phyloP scores from a whole-genome alignment of 2,329 filamentous ascomycete genomes.

The Fusarium drepaniforme region DNA sequence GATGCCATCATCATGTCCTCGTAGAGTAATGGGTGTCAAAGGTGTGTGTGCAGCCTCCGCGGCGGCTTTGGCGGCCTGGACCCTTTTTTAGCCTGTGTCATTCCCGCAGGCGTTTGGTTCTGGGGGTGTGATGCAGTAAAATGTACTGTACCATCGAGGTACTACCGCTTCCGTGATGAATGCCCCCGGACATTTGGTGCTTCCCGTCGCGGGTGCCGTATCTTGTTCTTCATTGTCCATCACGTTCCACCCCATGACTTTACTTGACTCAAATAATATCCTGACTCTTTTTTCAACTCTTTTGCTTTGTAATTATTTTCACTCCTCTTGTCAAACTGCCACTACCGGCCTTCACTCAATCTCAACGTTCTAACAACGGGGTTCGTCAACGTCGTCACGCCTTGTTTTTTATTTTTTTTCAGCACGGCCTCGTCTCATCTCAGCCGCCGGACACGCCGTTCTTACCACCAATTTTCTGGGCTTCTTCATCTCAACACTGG shows the following conservation, averaged over 20 bases:
- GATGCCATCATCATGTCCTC: constrained; percentile 36
- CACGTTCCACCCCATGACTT: constrained; percentile 9
- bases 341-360: neutral
- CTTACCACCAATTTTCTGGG: constrained; percentile 19
- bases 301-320: neutral
- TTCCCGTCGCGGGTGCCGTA: constrained; percentile 11
- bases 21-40: constrained; percentile 1
- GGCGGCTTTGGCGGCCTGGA: constrained; percentile 23
- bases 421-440: constrained; percentile 18
- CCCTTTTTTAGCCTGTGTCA: constrained; percentile 26
- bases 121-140: neutral
- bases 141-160: constrained; percentile 13
- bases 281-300: constrained; percentile 5
- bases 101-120: neutral
- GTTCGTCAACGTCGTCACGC: constrained; percentile 20
- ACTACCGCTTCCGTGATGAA: constrained; percentile 16
- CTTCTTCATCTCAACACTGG: constrained; percentile 20
- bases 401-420: neutral
- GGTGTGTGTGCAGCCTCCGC: constrained; percentile 28
- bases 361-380: neutral
- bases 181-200: constrained; percentile 23
- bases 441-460: constrained; percentile 26
- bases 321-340: neutral
- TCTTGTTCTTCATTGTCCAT: neutral
- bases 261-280: constrained; percentile 14